phyloP scores from a whole-genome alignment of 2,329 filamentous ascomycete genomes.

The Arthrinium phaeospermum region DNA sequence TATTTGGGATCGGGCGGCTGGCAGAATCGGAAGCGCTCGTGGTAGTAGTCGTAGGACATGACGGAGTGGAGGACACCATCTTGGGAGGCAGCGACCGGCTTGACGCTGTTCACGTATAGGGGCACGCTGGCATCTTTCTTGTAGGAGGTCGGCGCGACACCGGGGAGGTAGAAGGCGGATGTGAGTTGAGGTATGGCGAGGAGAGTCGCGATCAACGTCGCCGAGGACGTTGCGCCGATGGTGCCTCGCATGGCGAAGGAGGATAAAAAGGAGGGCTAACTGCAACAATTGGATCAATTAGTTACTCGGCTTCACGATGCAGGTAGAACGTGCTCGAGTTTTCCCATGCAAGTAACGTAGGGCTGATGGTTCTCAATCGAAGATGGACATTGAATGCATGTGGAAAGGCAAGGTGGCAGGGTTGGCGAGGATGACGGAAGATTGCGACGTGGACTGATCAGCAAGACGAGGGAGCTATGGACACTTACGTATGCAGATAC shows the following conservation, averaged over 20 bases:
- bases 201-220: constrained; percentile 55
- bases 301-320: neutral
- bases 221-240: constrained; percentile 52
- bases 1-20: constrained; percentile 75
- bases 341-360: neutral
- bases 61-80: constrained; percentile 89
- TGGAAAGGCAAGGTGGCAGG: neutral
- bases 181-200: constrained; percentile 59
- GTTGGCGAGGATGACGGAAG: neutral
- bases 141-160: constrained; percentile 94
- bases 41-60: constrained; percentile 96
- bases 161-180: constrained; percentile 91
- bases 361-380: neutral
- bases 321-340: neutral
- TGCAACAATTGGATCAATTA: neutral
- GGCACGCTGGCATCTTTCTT: constrained; percentile 79
- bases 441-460: neutral
- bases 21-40: constrained; percentile 87
- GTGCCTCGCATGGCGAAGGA: constrained; percentile 50
- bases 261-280: neutral
- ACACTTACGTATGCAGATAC: constrained; percentile 10
- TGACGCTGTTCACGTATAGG: constrained; percentile 90
- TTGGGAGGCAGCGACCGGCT: constrained; percentile 76
- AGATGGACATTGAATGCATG: neutral
- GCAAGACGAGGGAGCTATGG: neutral